Evolutionary conservation across 768 basidiomycete genomes (phyloP).

Genomic region (Cubamyces sp.): DNA sequence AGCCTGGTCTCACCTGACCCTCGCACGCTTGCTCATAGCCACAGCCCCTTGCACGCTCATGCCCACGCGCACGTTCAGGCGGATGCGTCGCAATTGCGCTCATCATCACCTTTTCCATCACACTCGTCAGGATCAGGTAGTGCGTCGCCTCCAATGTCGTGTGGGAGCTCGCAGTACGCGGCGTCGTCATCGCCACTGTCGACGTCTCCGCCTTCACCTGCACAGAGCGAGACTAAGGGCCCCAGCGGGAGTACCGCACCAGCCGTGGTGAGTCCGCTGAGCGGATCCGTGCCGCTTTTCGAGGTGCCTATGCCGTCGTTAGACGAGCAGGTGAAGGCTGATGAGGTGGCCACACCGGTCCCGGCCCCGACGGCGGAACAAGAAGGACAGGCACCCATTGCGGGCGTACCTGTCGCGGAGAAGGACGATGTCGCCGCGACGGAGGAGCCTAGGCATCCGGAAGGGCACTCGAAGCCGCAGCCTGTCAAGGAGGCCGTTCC

Average conservation of each 20-base stretch:
- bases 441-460: neutral
- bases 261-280: conserved; percentile 17
- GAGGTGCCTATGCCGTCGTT: neutral
- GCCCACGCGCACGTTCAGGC: conserved; percentile 10
- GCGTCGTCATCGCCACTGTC: conserved; percentile 35
- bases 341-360: conserved; percentile 6
- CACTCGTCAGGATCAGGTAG: conserved; percentile 47
- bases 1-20: conserved; percentile 1
- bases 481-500: conserved; percentile 1
- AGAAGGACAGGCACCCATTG: neutral
- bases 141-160: conserved; percentile 62
- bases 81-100: conserved; percentile 20
- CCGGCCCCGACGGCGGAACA: neutral
- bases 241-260: neutral
- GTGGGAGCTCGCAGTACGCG: conserved; percentile 50
- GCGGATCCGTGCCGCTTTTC: conserved; percentile 12
- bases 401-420: neutral
- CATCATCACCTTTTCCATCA: conserved; percentile 36
- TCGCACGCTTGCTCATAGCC: neutral
- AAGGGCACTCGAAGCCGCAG: neutral
- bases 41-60: conserved; percentile 2
- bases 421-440: neutral
- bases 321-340: neutral
- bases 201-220: conserved; percentile 36
- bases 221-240: conserved; percentile 25